These are phyloP conservation scores for Gaultheria prostrata DNA, from an alignment of 148 eudicot species.

Conservation along the genomic window DNA sequence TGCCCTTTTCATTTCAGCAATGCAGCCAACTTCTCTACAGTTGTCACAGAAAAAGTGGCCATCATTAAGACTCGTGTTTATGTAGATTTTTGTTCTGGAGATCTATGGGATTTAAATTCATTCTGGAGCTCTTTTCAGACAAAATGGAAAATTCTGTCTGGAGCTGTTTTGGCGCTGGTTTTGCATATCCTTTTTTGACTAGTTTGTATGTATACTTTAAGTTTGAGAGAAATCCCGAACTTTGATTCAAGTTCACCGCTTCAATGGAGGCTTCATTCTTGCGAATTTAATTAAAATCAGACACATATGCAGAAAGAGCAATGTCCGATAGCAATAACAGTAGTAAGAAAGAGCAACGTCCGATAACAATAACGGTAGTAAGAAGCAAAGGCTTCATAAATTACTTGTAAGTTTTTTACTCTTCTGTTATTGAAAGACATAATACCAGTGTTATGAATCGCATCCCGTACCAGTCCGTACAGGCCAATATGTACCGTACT, in stretches of 20 bases:
- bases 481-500: no score
- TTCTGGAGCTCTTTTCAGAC: no score
- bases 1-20: background rate
- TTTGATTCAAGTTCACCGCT: background rate
- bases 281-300: no score
- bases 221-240: background rate
- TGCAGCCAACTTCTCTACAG: background rate
- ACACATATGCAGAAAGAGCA: background rate
- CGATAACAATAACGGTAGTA: background rate
- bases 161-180: background rate
- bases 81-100: background rate
- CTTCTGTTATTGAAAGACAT: background rate
- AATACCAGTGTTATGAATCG: no score
- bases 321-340: background rate
- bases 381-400: background rate
- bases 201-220: background rate
- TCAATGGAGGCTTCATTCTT: background rate
- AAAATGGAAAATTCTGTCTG: no score
- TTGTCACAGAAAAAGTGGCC: no score
- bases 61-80: background rate
- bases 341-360: no score
- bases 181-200: background rate
- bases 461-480: no score
- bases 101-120: background rate
- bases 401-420: background rate